These are phyloP conservation scores for Fusarium sp. DNA, from an alignment of 2,329 filamentous ascomycete genomes.

Conservation along the genomic window DNA sequence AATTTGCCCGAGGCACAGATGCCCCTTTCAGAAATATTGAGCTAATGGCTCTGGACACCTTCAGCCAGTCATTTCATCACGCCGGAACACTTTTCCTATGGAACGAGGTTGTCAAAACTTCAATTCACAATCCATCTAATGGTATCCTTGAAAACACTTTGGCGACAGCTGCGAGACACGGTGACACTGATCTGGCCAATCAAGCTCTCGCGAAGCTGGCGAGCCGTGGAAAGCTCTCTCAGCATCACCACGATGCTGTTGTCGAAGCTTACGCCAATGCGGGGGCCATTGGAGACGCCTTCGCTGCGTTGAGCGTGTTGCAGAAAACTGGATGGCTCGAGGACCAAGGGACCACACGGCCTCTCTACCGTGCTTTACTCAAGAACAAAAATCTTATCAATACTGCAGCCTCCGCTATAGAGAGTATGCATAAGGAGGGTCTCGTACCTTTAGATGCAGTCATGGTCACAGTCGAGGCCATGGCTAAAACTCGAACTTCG, in stretches of 20 bases:
- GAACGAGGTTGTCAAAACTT: conserved; percentile 69
- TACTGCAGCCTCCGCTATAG: conserved; percentile 68
- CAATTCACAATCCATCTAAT: conserved; percentile 61
- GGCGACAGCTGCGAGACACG: conserved; percentile 75
- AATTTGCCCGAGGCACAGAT: conserved; percentile 51
- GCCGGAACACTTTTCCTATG: conserved; percentile 77
- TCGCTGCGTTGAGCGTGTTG: conserved; percentile 82
- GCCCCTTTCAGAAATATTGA: conserved; percentile 67
- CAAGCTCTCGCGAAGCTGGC: conserved; percentile 70
- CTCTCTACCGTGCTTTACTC: conserved; percentile 69
- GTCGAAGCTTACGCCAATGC: conserved; percentile 74
- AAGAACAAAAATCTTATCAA: conserved; percentile 59
- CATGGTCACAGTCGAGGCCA: conserved; percentile 53
- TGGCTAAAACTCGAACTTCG: conserved; percentile 48
- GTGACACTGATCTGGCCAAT: conserved; percentile 76
- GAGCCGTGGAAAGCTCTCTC: conserved; percentile 61
- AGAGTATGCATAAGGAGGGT: conserved; percentile 58
- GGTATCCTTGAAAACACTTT: conserved; percentile 77
- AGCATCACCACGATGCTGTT: conserved; percentile 84
- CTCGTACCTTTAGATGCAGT: conserved; percentile 55
- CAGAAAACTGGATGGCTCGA: conserved; percentile 62
- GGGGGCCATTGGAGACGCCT: conserved; percentile 72
- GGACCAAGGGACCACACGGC: conserved; percentile 71
- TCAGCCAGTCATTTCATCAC: conserved; percentile 72
- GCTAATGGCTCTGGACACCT: conserved; percentile 80